These are phyloP conservation scores for Echinosophora koreensis DNA, from an alignment of 306 rosid genomes.

Conservation along the genomic window DNA sequence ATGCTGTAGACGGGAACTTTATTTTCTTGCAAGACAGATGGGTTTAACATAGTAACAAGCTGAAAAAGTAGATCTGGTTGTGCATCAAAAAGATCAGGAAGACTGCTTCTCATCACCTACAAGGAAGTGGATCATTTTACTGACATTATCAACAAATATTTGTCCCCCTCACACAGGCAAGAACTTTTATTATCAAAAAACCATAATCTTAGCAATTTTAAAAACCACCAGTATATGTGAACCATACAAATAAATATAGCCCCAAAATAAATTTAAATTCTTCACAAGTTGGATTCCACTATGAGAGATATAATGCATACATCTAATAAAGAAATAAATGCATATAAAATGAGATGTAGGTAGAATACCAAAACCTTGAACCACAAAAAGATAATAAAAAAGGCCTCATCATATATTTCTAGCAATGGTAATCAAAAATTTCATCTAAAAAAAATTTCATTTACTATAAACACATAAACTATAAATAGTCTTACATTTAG, in stretches of 20 bases:
- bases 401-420: constrained; percentile 3
- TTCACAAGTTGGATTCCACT: constrained; percentile 11
- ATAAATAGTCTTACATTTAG: constrained; percentile 26
- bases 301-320: constrained; percentile 17
- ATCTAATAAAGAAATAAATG: constrained; percentile 17
- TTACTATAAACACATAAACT: background rate
- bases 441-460: constrained; percentile 9
- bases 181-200: constrained; percentile 13
- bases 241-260: constrained; percentile 22
- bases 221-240: constrained; percentile 33
- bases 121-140: constrained; percentile 43
- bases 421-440: constrained; percentile 16
- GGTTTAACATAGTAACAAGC: constrained; percentile 98
- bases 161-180: constrained; percentile 11
- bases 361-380: constrained; percentile 34
- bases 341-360: constrained; percentile 34
- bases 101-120: constrained; percentile 94
- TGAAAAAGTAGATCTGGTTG: constrained; percentile 98
- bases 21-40: constrained; percentile 91
- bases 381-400: background rate
- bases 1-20: constrained; percentile 89
- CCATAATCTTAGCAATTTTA: constrained; percentile 6
- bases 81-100: constrained; percentile 98
- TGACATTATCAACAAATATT: constrained; percentile 23
- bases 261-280: background rate